Conservation (phyloP, 345 rosid genomes). For the Arabidopsis thaliana region TAIR10.1 NC_003070.9:17224501-17225000, state of each 20-base stretch:
- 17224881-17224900: constrained; percentile 22
- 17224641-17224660: background rate
- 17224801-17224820: constrained; percentile 50
- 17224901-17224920: constrained; percentile 34
- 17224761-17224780: constrained; percentile 20
- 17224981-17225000: constrained; percentile 83
- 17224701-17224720: constrained; percentile 45
- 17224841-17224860: constrained; percentile 27
- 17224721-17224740: constrained; percentile 39
- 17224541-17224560: constrained; percentile 1
- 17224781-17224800: constrained; percentile 39
- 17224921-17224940: constrained; percentile 41
- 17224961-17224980: constrained; percentile 81
- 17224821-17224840: constrained; percentile 44
- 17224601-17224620: constrained; percentile 27
- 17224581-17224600: constrained; percentile 27
- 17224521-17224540: background rate
- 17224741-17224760: background rate
- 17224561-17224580: constrained; percentile 13
- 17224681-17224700: constrained; percentile 39
- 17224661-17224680: background rate
- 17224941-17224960: constrained; percentile 56
- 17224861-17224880: constrained; percentile 18
- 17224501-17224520: background rate
- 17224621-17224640: constrained; percentile 30